Evolutionary conservation across 169 alveolate species (phyloP).

Genomic region (Miamiensis avidus): DNA sequence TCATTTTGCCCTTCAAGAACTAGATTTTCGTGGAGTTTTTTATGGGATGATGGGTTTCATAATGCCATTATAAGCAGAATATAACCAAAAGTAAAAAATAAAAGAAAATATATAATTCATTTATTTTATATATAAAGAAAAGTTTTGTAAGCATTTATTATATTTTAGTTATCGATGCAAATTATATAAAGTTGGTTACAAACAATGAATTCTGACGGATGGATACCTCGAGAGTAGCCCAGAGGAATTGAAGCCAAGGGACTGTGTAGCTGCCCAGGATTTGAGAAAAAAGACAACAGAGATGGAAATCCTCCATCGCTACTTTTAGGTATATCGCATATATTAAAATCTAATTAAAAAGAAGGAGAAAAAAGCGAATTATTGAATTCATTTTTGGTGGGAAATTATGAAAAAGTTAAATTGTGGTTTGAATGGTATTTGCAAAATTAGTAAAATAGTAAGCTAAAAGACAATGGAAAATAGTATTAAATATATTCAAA

Average conservation of each 20-base stretch:
- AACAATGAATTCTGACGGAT: constrained; percentile 75
- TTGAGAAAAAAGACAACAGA: constrained; percentile 11
- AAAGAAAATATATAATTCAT: too few relatives aligned
- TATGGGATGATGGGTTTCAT: constrained; percentile 92
- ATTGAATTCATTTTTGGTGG: constrained; percentile 3
- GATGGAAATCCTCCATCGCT: constrained; percentile 83
- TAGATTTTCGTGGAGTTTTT: constrained; percentile 71
- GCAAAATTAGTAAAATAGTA: constrained; percentile 30
- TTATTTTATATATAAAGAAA: too few relatives aligned
- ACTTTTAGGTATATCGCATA: constrained; percentile 49
- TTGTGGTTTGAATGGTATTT: constrained; percentile 72
- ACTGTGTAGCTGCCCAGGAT: constrained; percentile 2
- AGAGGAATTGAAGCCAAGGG: constrained; percentile 72
- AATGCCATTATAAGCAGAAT: constrained; percentile 68
- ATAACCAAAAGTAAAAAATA: constrained; percentile 32
- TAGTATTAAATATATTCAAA: constrained; percentile 8
- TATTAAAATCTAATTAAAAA: constrained; percentile 14
- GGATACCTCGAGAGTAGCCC: constrained; percentile 87
- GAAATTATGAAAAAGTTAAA: constrained; percentile 49
- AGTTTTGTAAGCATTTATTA: too few relatives aligned
- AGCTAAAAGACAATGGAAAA: background rate
- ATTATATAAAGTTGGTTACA: constrained; percentile 76
- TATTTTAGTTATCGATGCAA: constrained; percentile 53
- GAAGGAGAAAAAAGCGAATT: constrained; percentile 2
- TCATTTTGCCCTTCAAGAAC: constrained; percentile 62